A percentile compares a stretch with the other conserved stretches of the same genome.
Conservation (phyloP, 352 stramenopile genomes). For the Phytopythium oedochilum region DNA sequence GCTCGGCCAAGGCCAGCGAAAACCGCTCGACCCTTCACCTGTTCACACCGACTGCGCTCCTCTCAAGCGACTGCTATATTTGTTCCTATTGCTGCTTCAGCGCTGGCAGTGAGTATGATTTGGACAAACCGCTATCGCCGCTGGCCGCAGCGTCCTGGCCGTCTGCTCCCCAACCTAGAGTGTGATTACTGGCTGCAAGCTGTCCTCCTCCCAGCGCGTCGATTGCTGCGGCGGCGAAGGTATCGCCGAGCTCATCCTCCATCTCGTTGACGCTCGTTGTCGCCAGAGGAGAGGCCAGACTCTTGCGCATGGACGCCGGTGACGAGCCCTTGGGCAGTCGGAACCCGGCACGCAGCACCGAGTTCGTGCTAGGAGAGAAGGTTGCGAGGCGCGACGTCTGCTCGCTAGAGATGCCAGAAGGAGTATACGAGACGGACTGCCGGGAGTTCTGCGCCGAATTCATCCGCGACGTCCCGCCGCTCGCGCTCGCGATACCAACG, state of each 20-base stretch:
- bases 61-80: background rate
- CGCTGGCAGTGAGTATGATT: constrained; percentile 49
- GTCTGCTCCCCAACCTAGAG: constrained; percentile 36
- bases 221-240: background rate
- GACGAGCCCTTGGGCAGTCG: constrained; percentile 44
- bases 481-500: constrained; percentile 11
- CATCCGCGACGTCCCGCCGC: constrained; percentile 14
- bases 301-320: constrained; percentile 10
- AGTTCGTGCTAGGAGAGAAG: constrained; percentile 35
- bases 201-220: background rate
- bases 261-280: background rate
- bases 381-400: constrained; percentile 15
- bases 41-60: background rate
- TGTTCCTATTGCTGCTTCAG: constrained; percentile 33
- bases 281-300: constrained; percentile 1
- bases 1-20: too few species aligned
- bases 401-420: constrained; percentile 25
- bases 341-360: constrained; percentile 53
- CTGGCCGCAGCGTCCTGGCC: constrained; percentile 2
- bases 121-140: constrained; percentile 25
- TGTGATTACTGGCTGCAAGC: background rate
- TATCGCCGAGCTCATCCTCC: constrained; percentile 1
- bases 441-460: constrained; percentile 19
- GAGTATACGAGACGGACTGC: constrained; percentile 22
- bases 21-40: constrained; percentile 2